phyloP scores from a whole-genome alignment of 2,329 filamentous ascomycete genomes.

The Ophiostoma pallidulum region DNA sequence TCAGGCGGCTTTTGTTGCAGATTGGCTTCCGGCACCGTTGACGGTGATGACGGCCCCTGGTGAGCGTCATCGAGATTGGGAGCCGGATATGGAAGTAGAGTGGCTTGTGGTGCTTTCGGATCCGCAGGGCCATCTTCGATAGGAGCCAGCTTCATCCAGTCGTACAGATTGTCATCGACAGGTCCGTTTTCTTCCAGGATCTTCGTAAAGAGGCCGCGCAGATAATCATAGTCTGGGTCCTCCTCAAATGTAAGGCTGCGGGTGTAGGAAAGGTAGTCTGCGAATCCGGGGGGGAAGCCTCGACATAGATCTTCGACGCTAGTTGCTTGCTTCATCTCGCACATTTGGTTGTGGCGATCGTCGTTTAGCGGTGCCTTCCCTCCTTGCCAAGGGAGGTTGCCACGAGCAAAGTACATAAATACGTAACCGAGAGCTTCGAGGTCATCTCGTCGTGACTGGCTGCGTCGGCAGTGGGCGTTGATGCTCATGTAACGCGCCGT shows the following conservation, averaged over 20 bases:
- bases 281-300: slow-evolving; percentile 91
- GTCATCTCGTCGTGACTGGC: slow-evolving; percentile 92
- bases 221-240: slow-evolving; percentile 94
- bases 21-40: no score
- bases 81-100: background rate
- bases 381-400: slow-evolving; percentile 61
- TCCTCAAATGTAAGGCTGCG: slow-evolving; percentile 96
- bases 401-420: slow-evolving; percentile 64
- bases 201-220: slow-evolving; percentile 89
- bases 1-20: background rate
- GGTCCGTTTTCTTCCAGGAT: slow-evolving; percentile 87
- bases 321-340: slow-evolving; percentile 98
- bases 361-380: slow-evolving; percentile 66
- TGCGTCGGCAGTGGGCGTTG: slow-evolving; percentile 93
- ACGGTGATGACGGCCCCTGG: no score
- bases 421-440: slow-evolving; percentile 79
- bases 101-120: background rate
- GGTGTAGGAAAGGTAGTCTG: slow-evolving; percentile 92
- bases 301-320: slow-evolving; percentile 93
- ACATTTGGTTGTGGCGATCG: slow-evolving; percentile 99
- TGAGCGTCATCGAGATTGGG: no score
- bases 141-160: slow-evolving; percentile 88
- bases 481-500: slow-evolving; percentile 99
- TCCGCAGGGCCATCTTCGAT: slow-evolving; percentile 73
- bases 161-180: slow-evolving; percentile 93